Conservation (phyloP, 441 rosid species). For the Erodium texanum region DNA sequence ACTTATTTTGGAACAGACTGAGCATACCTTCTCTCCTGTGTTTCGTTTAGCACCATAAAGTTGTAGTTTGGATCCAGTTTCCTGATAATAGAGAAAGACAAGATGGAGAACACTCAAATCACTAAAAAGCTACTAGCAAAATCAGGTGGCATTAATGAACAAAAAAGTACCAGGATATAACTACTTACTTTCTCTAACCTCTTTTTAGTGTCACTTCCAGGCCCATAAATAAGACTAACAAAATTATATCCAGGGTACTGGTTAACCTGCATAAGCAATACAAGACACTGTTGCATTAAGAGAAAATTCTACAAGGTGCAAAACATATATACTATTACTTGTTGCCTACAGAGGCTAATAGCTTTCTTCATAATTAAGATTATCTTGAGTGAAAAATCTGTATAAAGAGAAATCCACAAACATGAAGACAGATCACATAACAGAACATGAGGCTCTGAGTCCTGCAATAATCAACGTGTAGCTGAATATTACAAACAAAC, state of each 20-base stretch:
- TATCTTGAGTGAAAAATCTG: background rate
- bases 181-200: conserved; percentile 60
- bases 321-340: background rate
- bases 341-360: background rate
- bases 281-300: background rate
- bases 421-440: background rate
- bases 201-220: conserved; percentile 65
- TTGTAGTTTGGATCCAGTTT: conserved; percentile 74
- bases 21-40: conserved; percentile 55
- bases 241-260: conserved; percentile 67
- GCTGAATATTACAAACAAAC: background rate
- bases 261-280: conserved; percentile 45
- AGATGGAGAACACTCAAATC: background rate
- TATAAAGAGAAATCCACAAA: background rate
- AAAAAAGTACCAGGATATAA: background rate
- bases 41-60: conserved; percentile 47
- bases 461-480: background rate
- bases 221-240: conserved; percentile 62
- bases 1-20: background rate
- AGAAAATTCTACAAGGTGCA: background rate
- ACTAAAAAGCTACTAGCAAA: background rate
- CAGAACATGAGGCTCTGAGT: background rate
- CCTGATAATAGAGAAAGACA: conserved; percentile 31
- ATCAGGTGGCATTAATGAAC: background rate
- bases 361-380: background rate